Percentiles rank a stretch among this genome's conserved stretches.
These are phyloP conservation scores for Chenopodium album DNA, from an alignment of 148 eudicot species.

Conservation along the genomic window DNA sequence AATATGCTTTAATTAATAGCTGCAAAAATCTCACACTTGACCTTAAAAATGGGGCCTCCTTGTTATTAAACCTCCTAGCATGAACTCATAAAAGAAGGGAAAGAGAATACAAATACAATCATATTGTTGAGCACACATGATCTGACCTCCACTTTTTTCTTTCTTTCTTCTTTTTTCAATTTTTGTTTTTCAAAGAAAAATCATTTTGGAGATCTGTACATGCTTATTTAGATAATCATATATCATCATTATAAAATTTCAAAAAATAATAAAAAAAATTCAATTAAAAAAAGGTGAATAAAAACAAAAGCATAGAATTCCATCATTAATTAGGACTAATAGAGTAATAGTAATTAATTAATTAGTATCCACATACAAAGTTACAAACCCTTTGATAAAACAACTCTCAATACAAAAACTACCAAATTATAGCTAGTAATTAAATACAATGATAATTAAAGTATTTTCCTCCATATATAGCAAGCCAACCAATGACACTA, in stretches of 20 bases:
- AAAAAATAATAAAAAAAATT: neutral
- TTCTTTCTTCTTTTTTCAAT: too few species aligned
- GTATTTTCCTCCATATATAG: neutral
- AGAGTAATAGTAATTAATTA: too few species aligned
- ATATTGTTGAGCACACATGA: conserved; percentile 23
- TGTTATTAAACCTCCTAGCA: conserved; percentile 16
- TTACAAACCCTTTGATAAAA: neutral
- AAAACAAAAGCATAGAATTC: neutral
- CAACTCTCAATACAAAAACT: neutral
- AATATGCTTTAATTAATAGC: conserved; percentile 18
- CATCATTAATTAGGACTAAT: neutral
- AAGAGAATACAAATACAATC: conserved; percentile 1
- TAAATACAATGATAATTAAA: conserved; percentile 1
- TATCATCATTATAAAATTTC: neutral
- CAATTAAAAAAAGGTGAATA: neutral
- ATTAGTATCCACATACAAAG: neutral
- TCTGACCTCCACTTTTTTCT: neutral
- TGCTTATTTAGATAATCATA: conserved; percentile 8
- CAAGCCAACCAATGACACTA: conserved; percentile 30
- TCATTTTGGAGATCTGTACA: conserved; percentile 23
- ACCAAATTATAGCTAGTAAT: neutral
- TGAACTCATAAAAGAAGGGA: conserved; percentile 10
- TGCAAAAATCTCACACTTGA: neutral
- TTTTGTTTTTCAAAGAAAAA: neutral
- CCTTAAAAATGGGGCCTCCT: conserved; percentile 18